Evolutionary conservation across 2,329 filamentous ascomycete genomes (phyloP).

Genomic region (Shiraia bambusicola): DNA sequence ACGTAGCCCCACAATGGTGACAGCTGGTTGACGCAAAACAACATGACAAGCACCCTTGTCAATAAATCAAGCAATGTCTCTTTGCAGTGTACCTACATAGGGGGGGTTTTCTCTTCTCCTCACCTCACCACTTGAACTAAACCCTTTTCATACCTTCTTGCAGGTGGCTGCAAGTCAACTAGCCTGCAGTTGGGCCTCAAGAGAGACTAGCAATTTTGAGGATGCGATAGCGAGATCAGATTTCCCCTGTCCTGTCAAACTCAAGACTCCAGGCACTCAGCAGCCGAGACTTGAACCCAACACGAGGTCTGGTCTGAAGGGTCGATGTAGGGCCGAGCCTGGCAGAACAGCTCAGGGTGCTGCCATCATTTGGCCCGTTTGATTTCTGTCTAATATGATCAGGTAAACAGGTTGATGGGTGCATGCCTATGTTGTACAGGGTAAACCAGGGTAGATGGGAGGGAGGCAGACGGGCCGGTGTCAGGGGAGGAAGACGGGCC

Average conservation of each 20-base stretch:
- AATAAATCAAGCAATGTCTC: too few relatives aligned
- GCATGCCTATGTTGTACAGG: too few relatives aligned
- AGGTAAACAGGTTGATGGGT: too few relatives aligned
- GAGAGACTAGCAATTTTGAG: neutral
- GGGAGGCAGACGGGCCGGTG: too few relatives aligned
- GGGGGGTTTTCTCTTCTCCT: neutral
- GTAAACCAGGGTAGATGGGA: too few relatives aligned
- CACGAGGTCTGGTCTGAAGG: neutral
- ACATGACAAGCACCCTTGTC: too few relatives aligned
- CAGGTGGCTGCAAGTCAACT: neutral
- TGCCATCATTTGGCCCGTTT: neutral
- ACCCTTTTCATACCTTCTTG: neutral
- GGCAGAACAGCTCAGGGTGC: neutral
- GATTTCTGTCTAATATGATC: neutral
- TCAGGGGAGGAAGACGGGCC: too few relatives aligned
- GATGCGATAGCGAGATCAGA: conserved; percentile 6
- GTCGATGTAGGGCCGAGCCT: conserved; percentile 5
- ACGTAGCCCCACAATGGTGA: too few relatives aligned
- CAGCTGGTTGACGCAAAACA: too few relatives aligned
- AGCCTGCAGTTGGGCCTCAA: neutral
- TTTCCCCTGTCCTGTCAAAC: conserved; percentile 4
- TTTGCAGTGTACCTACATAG: too few relatives aligned
- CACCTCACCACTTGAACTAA: neutral
- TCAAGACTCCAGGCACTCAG: too few relatives aligned
- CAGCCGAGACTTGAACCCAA: conserved; percentile 5